Conservation (phyloP, 148 eudicot species). For the Vaccinium myrtillus region DNA sequence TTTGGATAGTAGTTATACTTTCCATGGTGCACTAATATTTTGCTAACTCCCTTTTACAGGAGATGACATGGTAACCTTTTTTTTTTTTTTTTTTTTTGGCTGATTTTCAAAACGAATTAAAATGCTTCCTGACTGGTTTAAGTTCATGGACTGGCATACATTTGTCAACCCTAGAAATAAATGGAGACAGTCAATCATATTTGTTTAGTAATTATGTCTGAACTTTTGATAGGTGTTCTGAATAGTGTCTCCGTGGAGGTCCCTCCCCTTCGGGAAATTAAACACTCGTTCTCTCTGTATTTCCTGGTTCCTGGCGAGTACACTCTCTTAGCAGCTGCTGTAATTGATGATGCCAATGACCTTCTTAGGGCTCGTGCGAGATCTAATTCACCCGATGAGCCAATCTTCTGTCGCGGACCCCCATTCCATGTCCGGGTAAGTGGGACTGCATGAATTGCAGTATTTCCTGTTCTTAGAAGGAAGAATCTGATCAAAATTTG, state of each 20-base stretch:
- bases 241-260: slow-evolving; percentile 72
- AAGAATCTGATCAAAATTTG: not conserved
- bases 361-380: slow-evolving; percentile 89
- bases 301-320: slow-evolving; percentile 95
- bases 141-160: not conserved
- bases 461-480: not conserved
- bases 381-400: slow-evolving; percentile 63
- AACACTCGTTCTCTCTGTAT: slow-evolving; percentile 77
- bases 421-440: slow-evolving; percentile 82
- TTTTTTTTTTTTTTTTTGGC: not conserved
- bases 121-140: not conserved
- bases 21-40: not conserved
- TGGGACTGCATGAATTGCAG: slow-evolving; percentile 48
- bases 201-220: not conserved
- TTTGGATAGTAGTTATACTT: not conserved
- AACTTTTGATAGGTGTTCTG: slow-evolving; percentile 56
- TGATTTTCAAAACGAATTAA: not conserved
- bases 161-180: not conserved
- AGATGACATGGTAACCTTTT: not conserved
- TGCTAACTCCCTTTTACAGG: not conserved
- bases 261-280: slow-evolving; percentile 85
- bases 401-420: slow-evolving; percentile 88
- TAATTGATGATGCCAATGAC: slow-evolving; percentile 87
- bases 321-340: slow-evolving; percentile 86
- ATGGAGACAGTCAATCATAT: not conserved